Conservation (phyloP, 164 flowering plant species). For the Magnolia changhungtana region DNA sequence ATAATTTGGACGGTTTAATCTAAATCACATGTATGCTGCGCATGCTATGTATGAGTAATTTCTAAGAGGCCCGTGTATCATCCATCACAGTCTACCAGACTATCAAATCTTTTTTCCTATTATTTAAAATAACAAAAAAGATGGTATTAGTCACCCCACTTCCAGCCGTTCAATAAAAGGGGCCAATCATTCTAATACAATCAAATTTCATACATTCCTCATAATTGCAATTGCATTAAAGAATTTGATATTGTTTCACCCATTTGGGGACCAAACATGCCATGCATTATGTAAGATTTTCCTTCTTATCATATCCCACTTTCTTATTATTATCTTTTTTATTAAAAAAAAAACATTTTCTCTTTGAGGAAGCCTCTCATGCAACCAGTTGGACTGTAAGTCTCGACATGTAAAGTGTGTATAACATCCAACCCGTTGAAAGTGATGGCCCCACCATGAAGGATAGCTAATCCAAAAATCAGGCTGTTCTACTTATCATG, state of each 20-base stretch:
- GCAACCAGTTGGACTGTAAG: too few relatives aligned
- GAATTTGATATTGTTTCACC: constrained; percentile 7
- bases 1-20: too few relatives aligned
- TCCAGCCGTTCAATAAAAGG: constrained; percentile 16
- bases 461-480: too few relatives aligned
- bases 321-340: too few relatives aligned
- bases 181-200: constrained; percentile 10
- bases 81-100: too few relatives aligned
- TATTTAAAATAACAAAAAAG: too few relatives aligned
- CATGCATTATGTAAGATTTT: too few relatives aligned
- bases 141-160: constrained; percentile 1
- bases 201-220: constrained; percentile 9
- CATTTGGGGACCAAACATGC: constrained; percentile 5
- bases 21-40: too few relatives aligned
- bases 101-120: too few relatives aligned
- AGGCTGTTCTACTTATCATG: too few relatives aligned
- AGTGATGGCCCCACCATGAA: neutral
- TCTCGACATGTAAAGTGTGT: neutral
- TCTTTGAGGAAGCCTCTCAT: neutral
- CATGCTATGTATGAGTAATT: too few relatives aligned
- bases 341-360: neutral
- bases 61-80: too few relatives aligned
- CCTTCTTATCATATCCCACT: neutral
- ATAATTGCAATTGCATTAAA: constrained; percentile 1
- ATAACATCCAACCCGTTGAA: neutral